Conservation (phyloP, 306 rosid species). For the Inga laurina region DNA sequence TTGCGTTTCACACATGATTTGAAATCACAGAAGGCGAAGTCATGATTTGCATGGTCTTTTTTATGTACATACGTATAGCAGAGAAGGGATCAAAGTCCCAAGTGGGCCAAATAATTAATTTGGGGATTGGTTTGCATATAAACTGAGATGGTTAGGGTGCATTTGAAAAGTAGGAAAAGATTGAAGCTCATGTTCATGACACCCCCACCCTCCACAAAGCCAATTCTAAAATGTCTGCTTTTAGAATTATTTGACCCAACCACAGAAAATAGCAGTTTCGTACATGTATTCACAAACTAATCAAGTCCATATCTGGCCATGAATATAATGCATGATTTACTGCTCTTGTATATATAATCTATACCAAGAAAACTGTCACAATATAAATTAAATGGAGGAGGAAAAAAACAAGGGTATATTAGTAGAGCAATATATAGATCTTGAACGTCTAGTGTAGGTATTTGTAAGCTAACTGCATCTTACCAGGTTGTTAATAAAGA, state of each 20-base stretch:
- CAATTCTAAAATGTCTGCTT: slow-evolving; percentile 10
- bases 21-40: background rate
- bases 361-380: background rate
- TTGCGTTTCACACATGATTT: background rate
- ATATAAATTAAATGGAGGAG: background rate
- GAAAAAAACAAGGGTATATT: background rate
- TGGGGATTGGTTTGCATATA: slow-evolving; percentile 28
- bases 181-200: background rate
- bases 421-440: slow-evolving; percentile 10
- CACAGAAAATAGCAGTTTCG: slow-evolving; percentile 5
- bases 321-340: background rate
- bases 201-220: slow-evolving; percentile 33
- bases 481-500: slow-evolving; percentile 19
- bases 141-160: slow-evolving; percentile 14
- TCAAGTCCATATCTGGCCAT: background rate
- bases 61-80: background rate
- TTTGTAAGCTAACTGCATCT: slow-evolving; percentile 27
- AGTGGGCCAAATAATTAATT: slow-evolving; percentile 42
- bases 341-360: background rate
- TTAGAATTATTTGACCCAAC: slow-evolving; percentile 47
- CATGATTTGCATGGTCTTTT: slow-evolving; percentile 20
- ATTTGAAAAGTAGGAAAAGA: background rate
- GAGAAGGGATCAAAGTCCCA: background rate
- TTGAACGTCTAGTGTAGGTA: background rate
- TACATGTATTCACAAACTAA: background rate